Evolutionary conservation across 345 rosid genomes (phyloP), one percentile per base, ranked within the genome.

Genomic region (Nasturtium officinale): DNA sequence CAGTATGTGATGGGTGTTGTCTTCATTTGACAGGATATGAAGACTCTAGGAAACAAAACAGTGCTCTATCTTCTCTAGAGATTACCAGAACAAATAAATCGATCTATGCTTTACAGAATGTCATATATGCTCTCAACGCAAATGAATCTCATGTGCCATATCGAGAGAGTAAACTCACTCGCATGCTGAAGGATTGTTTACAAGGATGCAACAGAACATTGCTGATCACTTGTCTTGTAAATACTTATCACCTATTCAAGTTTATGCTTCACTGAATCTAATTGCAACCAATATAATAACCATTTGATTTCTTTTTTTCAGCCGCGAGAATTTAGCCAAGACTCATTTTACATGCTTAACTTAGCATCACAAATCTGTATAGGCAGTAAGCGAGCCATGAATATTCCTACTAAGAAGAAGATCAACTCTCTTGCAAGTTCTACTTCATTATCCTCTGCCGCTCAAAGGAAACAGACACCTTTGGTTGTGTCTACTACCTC

Each of bases 101-200:
- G 5, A 77, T 92, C 7, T 75, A 89, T 81, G 89, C 96, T 17
- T 67, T 92, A 30, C 88, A 84, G 38, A 88, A 88, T 61, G 98
- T 92, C 56, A 50, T 88, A 60, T 82, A 69, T 67, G 86, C 98
- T 47, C 76, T 92, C 61, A 88, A 76, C 61, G 84, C 85, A 38
- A 85, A 84, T 62, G 92, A 85, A 57, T 66, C 67, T 17, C 89
- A 84, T 61, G 85, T 92, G 33, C 96, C 94, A 20, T 92, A 86
- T 74, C 85, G 96, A 23, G 96, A 88, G 79, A 92, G 89, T 73
- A 88, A 83, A 76, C 83, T 92, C 30, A 87, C 92, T 37, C 88
- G 80, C 51, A 77, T 92, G 88, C 69, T 89, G 80, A 85, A 85
- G 65, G 90, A 88, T 61, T 92, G 94, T 17, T 71, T 92, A 12